Conservation (phyloP, 495 filamentous ascomycete species). For the Rostrohypoxylon terebratum region DNA sequence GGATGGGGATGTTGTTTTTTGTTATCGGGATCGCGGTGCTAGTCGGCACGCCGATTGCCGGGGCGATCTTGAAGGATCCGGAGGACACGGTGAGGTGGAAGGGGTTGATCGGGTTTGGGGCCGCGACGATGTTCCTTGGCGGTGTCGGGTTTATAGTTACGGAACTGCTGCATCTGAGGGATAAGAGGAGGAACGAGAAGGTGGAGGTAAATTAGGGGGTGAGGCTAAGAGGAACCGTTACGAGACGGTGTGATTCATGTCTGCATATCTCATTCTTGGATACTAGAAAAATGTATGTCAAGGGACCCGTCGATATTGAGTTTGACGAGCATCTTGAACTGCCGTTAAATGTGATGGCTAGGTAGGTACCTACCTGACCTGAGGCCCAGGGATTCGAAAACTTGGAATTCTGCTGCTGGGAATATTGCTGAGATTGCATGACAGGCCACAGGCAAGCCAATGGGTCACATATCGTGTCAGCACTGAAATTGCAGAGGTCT, state of each 20-base stretch:
- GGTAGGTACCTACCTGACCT: too few species aligned
- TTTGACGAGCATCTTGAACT: neutral
- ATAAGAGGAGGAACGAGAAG: neutral
- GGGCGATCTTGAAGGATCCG: constrained; percentile 55
- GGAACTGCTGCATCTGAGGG: constrained; percentile 12
- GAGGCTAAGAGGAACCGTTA: neutral
- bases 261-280: neutral
- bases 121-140: constrained; percentile 23
- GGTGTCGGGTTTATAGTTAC: constrained; percentile 18
- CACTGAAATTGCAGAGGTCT: neutral
- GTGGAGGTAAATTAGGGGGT: neutral
- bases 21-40: constrained; percentile 69
- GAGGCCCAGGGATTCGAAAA: neutral
- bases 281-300: neutral
- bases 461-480: neutral
- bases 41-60: constrained; percentile 75
- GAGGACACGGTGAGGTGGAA: constrained; percentile 16
- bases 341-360: too few species aligned
- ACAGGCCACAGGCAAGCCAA: neutral
- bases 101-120: constrained; percentile 26
- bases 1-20: constrained; percentile 74
- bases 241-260: neutral
- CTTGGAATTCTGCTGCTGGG: neutral
- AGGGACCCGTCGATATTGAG: too few species aligned
- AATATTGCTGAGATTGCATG: neutral